phyloP scores from a whole-genome alignment of 2,329 filamentous ascomycete genomes.

The Rutstroemia sp. region DNA sequence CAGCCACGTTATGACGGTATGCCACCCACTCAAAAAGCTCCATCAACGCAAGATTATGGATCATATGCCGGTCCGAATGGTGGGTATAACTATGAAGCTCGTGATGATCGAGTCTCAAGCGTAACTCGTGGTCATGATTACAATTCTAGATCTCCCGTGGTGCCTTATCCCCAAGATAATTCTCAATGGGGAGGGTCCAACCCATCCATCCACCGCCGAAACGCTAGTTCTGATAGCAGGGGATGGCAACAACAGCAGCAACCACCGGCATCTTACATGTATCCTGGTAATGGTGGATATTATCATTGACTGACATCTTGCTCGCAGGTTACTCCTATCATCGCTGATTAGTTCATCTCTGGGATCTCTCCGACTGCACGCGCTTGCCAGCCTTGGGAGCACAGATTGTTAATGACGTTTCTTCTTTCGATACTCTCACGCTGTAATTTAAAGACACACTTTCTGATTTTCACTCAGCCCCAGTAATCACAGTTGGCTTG shows the following conservation, averaged over 20 bases:
- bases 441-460: slow-evolving; percentile 2
- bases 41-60: not conserved
- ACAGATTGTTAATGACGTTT: not conserved
- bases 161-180: not conserved
- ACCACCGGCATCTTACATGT: not conserved
- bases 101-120: slow-evolving; percentile 10
- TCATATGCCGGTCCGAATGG: not conserved
- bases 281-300: slow-evolving; percentile 8
- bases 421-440: not conserved
- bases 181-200: slow-evolving; percentile 3
- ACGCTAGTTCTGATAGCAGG: slow-evolving; percentile 4
- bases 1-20: slow-evolving; percentile 26
- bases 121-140: slow-evolving; percentile 10
- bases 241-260: slow-evolving; percentile 8
- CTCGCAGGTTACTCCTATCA: slow-evolving; percentile 10
- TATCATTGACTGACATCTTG: slow-evolving; percentile 10
- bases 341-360: slow-evolving; percentile 8
- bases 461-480: not conserved
- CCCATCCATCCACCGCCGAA: slow-evolving; percentile 1
- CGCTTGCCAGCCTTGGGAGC: no score
- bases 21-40: slow-evolving; percentile 10
- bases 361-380: not conserved
- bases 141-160: slow-evolving; percentile 1
- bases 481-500: not conserved
- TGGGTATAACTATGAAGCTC: slow-evolving; percentile 1